Evolutionary conservation across 495 filamentous ascomycete species (phyloP), one percentile per base, ranked within the genome.

Genomic region (Penicillium coprophilum): DNA sequence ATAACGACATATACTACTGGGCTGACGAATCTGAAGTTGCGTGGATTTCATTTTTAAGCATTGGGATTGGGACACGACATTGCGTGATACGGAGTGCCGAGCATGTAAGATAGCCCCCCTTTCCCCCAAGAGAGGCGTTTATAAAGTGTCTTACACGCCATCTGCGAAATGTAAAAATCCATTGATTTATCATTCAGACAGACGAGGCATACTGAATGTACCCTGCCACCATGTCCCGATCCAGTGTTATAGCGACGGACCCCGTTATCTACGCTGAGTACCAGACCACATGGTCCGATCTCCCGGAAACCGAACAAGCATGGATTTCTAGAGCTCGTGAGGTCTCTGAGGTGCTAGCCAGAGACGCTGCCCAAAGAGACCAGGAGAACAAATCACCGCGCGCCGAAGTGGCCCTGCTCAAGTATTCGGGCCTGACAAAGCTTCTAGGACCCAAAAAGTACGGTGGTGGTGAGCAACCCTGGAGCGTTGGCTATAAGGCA

Each of bases 391-490:
- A 81, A 56, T 79, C 80, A 0, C 82, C 83, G 7, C 63, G 64
- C 1, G 82, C 83, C 2, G 82, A 86, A 50, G 65, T 85, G 10
- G 61, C 74, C 6, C 71, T 86, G 6, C 75, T 85, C 41, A 86
- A 85, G 58, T 71, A 79, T 53, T 74, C 81, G 0, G 79, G 80
- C 8, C 62, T 86, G n/a, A 63, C 78, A 11, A 84, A 82, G 62
- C 56, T 84, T 15, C 68, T 85, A 1, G 82, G 81, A 0, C 77
- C 78, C 0, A 72, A 70, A 56, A 77, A 79, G 63, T 81, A 79
- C 53, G 82, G 83, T 15, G 82, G 83, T 17, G 82, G 82, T 19
- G 82, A 73, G 8, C 77, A 86, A 62, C 58, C 72, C 6, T 86
- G 82, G 82, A 74, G 71, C 21, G 65, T 81, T 4, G 82, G 68